Evolutionary conservation across 345 rosid species (phyloP), one percentile per base, ranked within the genome.

Genomic region (Brassica nigra): DNA sequence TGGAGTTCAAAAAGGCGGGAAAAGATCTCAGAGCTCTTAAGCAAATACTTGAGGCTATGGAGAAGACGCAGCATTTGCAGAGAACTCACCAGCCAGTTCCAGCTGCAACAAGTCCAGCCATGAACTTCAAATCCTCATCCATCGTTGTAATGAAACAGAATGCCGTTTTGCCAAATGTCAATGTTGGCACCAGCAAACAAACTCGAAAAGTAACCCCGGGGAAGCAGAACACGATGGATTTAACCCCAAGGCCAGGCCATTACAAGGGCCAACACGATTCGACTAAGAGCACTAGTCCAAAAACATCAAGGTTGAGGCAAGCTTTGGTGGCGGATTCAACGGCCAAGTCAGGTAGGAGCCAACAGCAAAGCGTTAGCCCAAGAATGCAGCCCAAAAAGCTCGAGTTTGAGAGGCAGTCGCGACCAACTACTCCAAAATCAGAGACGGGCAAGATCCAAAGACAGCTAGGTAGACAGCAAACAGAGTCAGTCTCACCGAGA

Each of bases 1-100:
- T 89, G 11, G 92, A 90, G 86, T 95, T 93, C 83, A 86, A 83
- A 71, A 81, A 82, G 78, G 86, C 99, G 0, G 97, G 95, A 27
- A 93, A 90, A 85, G 99, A 90, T 84, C 94, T 88, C 65, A 86
- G 97, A 87, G 91, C 95, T 83, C 98, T 91, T 29, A 90, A 91
- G 80, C 98, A 90, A 82, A 89, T 88, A 79, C 94, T 90, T 69
- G 95, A 88, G 78, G 94, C 93, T 57, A 93, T 89, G 92, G 92
- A 91, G 78, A 91, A 89, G 83, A 86, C 87, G 4, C 86, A 87
- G 71, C 85, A 84, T 79, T 64, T 75, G 28, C 89, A 83, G 74
- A 84, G 66, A 77, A 75, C 86, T 65, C 81, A 78, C 62, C 64
- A 62, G 70, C 80, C 79, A 66, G 75, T 66, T 77, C 82, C 90